Base-by-base conservation (phyloP, 2,329 filamentous ascomycete genomes). In the Fusarium xyrophilum region DNA sequence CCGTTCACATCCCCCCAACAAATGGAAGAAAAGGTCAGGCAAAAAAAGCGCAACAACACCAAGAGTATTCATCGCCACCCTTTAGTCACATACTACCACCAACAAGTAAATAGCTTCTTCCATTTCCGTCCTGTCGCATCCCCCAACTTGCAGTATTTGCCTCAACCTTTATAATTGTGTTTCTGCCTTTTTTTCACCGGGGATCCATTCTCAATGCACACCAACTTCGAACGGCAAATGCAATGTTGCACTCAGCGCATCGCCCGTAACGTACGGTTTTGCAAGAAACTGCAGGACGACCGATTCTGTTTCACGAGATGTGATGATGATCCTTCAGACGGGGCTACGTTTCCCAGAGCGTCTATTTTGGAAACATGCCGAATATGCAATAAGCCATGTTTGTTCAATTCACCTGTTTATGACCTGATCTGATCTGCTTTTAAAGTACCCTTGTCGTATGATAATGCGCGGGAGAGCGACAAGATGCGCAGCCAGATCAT, bases 41-140 rank as follows among this genome's bases (percentile, higher is more conserved):
- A 48, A 48, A 25, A 48, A 48, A 48, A 25, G n/a, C 46, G 46
- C 30, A 48, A 48, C 60, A 64, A 64, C 61, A 64, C 53, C 61
- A 64, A 64, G 60, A 36, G 52, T 52, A 53, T 17, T 17, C 38
- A 65, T 68, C 53, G 65, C 65, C 65, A 68, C 65, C 40, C 50
- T 48, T 64, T 64, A 64, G 60, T 64, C 60, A 65, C 44, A 30
- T 32, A 30, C 32, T 58, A 51, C 35, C 35, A 64, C 52, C 52
- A 51, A 58, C 35, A 42, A n/a, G 14, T 62, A 40, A 55, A 62
- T 62, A 56, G 36, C 30, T 28, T 61, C 60, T 47, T 63, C 60
- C 59, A 21, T 58, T 64, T 64, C 60, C 23, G 61, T 64, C 61
- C 5, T 33, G 35, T 47, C 61, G 53, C 61, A 64, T 52, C 35